Percentiles rank a stretch among this genome's conserved stretches.
Evolutionary conservation across 441 rosid species (phyloP).

Genomic region (Adansonia gregorii): DNA sequence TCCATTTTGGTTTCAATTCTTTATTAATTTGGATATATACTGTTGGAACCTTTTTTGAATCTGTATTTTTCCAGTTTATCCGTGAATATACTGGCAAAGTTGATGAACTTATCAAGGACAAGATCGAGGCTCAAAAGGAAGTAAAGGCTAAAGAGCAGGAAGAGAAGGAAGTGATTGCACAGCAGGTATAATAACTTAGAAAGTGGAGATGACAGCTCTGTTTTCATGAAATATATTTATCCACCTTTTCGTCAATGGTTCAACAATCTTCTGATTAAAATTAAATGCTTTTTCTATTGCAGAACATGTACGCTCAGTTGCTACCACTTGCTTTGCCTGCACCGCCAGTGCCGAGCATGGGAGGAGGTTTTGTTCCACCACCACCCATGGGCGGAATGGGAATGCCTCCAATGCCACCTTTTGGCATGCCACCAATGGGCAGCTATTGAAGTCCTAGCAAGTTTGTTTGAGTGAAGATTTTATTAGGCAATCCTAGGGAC

Average conservation of each 20-base stretch:
- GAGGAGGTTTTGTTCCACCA: slow-evolving; percentile 67
- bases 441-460: slow-evolving; percentile 49
- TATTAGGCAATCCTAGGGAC: slow-evolving; percentile 28
- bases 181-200: slow-evolving; percentile 59
- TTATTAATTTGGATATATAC: not conserved
- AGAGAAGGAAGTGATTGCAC: slow-evolving; percentile 88
- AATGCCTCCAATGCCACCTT: slow-evolving; percentile 94
- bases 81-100: slow-evolving; percentile 95
- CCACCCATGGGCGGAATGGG: slow-evolving; percentile 88
- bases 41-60: not conserved
- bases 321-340: slow-evolving; percentile 97
- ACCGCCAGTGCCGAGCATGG: slow-evolving; percentile 98
- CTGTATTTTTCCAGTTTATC: slow-evolving; percentile 61
- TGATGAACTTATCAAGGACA: slow-evolving; percentile 91
- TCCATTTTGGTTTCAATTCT: not conserved
- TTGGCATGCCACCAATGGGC: slow-evolving; percentile 96
- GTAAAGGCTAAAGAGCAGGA: slow-evolving; percentile 87
- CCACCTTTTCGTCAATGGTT: not conserved
- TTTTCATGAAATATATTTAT: not conserved
- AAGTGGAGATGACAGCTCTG: not conserved
- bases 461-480: not conserved
- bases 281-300: slow-evolving; percentile 31
- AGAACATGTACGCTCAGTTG: slow-evolving; percentile 99
- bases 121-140: slow-evolving; percentile 74
- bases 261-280: slow-evolving; percentile 13